Conservation (phyloP, 75 land plant genomes). For the Pinus taeda region DNA sequence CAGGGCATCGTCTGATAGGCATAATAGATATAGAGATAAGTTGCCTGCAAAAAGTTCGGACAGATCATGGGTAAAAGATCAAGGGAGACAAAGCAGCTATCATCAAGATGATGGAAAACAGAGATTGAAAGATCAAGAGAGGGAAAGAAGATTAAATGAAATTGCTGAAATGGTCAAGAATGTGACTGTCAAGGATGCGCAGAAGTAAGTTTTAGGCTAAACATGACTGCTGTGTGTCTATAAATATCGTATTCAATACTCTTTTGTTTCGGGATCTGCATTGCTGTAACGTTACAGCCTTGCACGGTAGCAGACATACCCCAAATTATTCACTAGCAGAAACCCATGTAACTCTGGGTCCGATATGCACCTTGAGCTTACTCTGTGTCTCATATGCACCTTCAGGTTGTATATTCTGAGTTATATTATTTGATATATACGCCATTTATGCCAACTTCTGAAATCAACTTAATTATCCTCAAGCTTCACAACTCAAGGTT, state of each 20-base stretch:
- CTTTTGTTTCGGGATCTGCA: background rate
- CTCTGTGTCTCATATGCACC: background rate
- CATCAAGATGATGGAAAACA: constrained; percentile 8
- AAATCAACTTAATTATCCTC: background rate
- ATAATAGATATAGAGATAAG: background rate
- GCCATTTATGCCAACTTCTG: constrained; percentile 11
- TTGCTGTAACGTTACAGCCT: constrained; percentile 5
- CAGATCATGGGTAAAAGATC: background rate
- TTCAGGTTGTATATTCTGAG: background rate
- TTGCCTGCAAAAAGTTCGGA: background rate
- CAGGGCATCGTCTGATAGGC: background rate
- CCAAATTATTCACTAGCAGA: too few species aligned
- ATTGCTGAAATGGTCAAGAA: constrained; percentile 36
- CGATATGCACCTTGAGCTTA: background rate
- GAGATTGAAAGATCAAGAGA: constrained; percentile 19
- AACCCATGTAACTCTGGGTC: too few species aligned
- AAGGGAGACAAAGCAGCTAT: background rate
- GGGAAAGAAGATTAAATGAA: constrained; percentile 22
- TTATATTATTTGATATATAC: background rate
- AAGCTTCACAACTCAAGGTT: too few species aligned
- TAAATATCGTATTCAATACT: background rate
- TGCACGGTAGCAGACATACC: background rate
- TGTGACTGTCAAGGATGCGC: constrained; percentile 51
- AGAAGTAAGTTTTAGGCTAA: constrained; percentile 56
- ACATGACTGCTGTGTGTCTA: background rate